Conservation (phyloP, 805 yeast species). For the Wilhelminamyces savonicus region DNA sequence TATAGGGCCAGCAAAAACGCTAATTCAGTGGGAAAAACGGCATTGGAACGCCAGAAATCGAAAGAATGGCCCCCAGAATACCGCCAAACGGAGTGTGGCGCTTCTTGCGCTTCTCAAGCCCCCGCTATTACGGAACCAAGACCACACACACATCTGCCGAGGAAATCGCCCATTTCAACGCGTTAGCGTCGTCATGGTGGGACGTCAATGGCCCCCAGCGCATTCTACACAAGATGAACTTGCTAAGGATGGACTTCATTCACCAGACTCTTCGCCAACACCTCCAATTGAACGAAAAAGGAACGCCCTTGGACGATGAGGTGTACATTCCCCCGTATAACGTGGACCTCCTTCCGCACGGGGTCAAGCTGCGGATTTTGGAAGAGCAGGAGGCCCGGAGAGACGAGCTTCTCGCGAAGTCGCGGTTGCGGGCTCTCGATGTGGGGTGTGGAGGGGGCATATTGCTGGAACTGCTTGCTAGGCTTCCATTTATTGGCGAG, state of each 20-base stretch:
- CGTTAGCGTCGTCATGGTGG: conserved; percentile 98
- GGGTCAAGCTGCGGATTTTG: conserved; percentile 41
- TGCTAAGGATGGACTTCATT: conserved; percentile 82
- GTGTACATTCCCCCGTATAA: conserved; percentile 77
- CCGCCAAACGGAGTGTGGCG: too few relatives aligned
- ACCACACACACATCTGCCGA: conserved; percentile 43
- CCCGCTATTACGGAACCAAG: too few relatives aligned
- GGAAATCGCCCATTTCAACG: conserved; percentile 77
- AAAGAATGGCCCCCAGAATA: too few relatives aligned
- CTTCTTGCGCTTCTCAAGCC: too few relatives aligned
- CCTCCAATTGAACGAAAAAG: conserved; percentile 32
- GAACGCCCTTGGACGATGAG: conserved; percentile 30
- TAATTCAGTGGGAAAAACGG: too few relatives aligned
- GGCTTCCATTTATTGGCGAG: conserved; percentile 53
- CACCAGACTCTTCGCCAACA: conserved; percentile 48
- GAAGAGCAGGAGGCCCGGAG: conserved; percentile 45
- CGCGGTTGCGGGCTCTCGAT: conserved; percentile 59
- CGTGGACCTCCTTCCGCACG: conserved; percentile 56
- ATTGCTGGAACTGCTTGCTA: conserved; percentile 77
- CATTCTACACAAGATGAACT: conserved; percentile 90
- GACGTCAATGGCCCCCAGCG: conserved; percentile 90
- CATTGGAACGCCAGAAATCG: too few relatives aligned
- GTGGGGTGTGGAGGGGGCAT: conserved; percentile 99
- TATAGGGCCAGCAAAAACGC: too few relatives aligned
- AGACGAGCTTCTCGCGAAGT: conserved; percentile 24